Conservation (phyloP, 169 alveolate species). For the Plasmodium vivax region DNA sequence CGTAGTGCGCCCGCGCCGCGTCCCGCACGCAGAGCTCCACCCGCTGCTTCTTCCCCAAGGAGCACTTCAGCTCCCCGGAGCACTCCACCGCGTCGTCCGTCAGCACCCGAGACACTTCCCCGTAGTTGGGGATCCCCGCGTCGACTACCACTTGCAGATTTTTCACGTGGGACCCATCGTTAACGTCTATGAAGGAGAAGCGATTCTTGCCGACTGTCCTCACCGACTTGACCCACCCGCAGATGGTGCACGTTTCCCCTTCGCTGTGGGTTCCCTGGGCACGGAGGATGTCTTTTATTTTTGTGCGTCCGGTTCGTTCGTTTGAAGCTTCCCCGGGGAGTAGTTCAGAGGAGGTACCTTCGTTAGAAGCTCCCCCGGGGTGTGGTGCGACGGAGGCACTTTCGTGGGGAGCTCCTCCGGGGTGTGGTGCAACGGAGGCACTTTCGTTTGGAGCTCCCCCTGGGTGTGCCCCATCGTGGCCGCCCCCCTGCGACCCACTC, state of each 20-base stretch:
- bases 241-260: constrained; percentile 9
- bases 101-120: constrained; percentile 78
- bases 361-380: too few species aligned
- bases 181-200: constrained; percentile 87
- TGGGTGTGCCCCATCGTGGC: not conserved
- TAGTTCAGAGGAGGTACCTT: too few species aligned
- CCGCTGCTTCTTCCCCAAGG: constrained; percentile 60
- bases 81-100: constrained; percentile 88
- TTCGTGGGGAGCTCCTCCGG: too few species aligned
- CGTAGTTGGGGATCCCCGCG: constrained; percentile 77
- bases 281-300: constrained; percentile 28
- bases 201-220: constrained; percentile 87
- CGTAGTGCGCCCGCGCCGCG: constrained; percentile 76
- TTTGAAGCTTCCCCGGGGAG: not conserved
- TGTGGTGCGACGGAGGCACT: too few species aligned
- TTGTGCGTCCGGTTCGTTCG: constrained; percentile 5
- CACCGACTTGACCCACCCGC: constrained; percentile 78
- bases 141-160: constrained; percentile 87
- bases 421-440: too few species aligned
- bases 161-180: constrained; percentile 90
- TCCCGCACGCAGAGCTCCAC: constrained; percentile 49
- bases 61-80: constrained; percentile 80
- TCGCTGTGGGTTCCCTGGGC: not conserved
- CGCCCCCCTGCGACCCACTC: not conserved
- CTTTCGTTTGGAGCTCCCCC: too few species aligned